Base-by-base conservation (phyloP, 1,284 basidiomycete species). In the Marasmius fiardii region DNA sequence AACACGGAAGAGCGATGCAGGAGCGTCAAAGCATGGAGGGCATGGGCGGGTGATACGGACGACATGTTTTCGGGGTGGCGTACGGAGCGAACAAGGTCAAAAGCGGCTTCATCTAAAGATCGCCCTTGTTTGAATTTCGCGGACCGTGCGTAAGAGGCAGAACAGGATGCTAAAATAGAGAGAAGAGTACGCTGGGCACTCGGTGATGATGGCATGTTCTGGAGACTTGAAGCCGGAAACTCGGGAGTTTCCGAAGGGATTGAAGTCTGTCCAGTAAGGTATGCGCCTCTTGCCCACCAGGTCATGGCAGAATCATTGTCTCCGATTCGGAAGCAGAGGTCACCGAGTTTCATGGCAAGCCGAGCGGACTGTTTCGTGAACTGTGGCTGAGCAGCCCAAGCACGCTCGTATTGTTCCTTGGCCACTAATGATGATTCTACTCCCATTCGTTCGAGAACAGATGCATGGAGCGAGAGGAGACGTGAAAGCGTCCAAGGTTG, bases 1-100 rank as follows among this genome's bases (percentile, higher is more conserved):
- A 93, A 71, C 3, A 93, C 71, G 4, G 92, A 82, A 4, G 83
- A 79, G 23, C 90, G 86, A 56, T 92, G 88, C 35, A 86, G 77
- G 37, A 92, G 68, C 68, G 84, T 92, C 7, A 90, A 69, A 1
- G 74, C 70, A 65, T 94, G 89, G 35, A 91, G 72, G 10, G 76
- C 73, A 59, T 86, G 79, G 11, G 85, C 77, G n/a, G 81, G 73
- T 24, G 83, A 75, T 12, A 76, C 67, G 3, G 74, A 62, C 7
- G 74, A 63, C 12, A 75, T 63, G 3, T 76, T 72, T 11, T 73
- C 67, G 1, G 82, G 83, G 52, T 79, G 75, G 4, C 75, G 79
- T 55, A 86, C 79, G 10, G 82, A 80, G 44, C 85, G 82, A 56
- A 96, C 79, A 45, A 93, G 74, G 43, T 79, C 67, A 23, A 95